Evolutionary conservation across 2,329 filamentous ascomycete species (phyloP), one percentile per base, ranked within the genome.

Genomic region (Arthroderma sp.): DNA sequence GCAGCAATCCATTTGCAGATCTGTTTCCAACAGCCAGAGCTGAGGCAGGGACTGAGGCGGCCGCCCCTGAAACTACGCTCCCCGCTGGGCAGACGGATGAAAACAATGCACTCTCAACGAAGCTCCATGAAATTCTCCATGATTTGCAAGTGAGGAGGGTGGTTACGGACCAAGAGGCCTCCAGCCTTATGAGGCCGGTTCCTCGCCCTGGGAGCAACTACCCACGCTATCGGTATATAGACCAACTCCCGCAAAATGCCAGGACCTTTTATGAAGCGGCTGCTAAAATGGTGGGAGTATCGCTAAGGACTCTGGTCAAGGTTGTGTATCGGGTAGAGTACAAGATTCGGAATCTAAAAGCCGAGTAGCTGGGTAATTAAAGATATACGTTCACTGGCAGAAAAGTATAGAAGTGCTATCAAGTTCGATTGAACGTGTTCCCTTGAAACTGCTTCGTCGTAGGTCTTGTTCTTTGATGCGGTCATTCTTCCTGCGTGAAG

Each of bases 161-260:
- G 22, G 58, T 69, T n/a, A 49, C 59, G 31, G 60, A 64, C 28
- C 53, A 60, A 6, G 56, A 65, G 4, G 53, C 48, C 10, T 49
- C 51, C 9, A 53, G 49, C 5, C 40, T 44, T 39, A 47, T 50
- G 30, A 49, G 46, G 43, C 45, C 59, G 6, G 47, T 67, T 29
- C 59, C 52, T 48, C 63, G 72, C 30, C 70, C 72, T 2, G 76
- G 76, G 11, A 66, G 65, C 41, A 57, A 57, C 34, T 79, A 79
- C 52, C 60, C 57, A 33, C 60, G 65, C 5, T 77, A 72, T 56
- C 67, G 66, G 42, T 62, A 58, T 30, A 64, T 64, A 45, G 60
- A 66, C 2, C 69, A 75, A 29, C 56, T 80, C 29, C 61, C 67
- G 10, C 61, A 64, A 4, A 53, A 53, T 9, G 70, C 67, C 11